phyloP scores from a whole-genome alignment of 2,329 filamentous ascomycete species.

The Macrophomina tecta region DNA sequence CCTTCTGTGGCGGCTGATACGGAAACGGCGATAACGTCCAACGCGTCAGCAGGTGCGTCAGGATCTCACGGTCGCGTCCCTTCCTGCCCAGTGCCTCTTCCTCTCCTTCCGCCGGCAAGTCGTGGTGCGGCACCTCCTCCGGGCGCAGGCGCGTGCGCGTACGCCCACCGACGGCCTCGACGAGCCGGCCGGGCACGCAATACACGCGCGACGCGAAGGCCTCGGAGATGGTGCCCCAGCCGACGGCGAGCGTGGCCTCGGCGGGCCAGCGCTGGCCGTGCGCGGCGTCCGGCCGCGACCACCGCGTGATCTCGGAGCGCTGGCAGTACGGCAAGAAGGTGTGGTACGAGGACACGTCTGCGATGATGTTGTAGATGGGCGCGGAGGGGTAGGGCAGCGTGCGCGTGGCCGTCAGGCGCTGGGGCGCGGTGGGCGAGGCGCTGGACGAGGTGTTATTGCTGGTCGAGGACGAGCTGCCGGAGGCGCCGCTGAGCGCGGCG shows the following conservation, averaged over 20 bases:
- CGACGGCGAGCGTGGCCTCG: slow-evolving; percentile 79
- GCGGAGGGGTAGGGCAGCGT: slow-evolving; percentile 75
- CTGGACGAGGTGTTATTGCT: slow-evolving; percentile 32
- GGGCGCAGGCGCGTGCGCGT: slow-evolving; percentile 32
- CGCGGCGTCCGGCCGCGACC: slow-evolving; percentile 62
- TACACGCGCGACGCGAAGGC: slow-evolving; percentile 80
- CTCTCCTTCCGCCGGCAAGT: slow-evolving; percentile 1
- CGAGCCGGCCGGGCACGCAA: slow-evolving; percentile 68
- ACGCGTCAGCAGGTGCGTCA: slow-evolving; percentile 71
- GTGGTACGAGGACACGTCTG: slow-evolving; percentile 84
- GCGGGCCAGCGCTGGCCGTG: slow-evolving; percentile 67
- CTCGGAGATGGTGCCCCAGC: slow-evolving; percentile 84
- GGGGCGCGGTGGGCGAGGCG: slow-evolving; percentile 50
- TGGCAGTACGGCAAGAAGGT: slow-evolving; percentile 92
- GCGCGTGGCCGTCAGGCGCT: slow-evolving; percentile 74
- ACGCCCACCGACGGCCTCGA: slow-evolving; percentile 29
- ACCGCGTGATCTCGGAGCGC: slow-evolving; percentile 75
- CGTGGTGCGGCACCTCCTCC: slow-evolving; percentile 22
- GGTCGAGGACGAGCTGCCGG: too few species aligned
- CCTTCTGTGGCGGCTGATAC: slow-evolving; percentile 48
- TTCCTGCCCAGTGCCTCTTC: neutral
- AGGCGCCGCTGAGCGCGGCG: slow-evolving; percentile 48
- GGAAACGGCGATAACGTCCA: slow-evolving; percentile 68
- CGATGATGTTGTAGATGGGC: slow-evolving; percentile 82
- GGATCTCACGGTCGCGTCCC: slow-evolving; percentile 49